Evolutionary conservation across 768 basidiomycete genomes (phyloP), one percentile per base, ranked within the genome.

Genomic region (Lactifluus rugatus): DNA sequence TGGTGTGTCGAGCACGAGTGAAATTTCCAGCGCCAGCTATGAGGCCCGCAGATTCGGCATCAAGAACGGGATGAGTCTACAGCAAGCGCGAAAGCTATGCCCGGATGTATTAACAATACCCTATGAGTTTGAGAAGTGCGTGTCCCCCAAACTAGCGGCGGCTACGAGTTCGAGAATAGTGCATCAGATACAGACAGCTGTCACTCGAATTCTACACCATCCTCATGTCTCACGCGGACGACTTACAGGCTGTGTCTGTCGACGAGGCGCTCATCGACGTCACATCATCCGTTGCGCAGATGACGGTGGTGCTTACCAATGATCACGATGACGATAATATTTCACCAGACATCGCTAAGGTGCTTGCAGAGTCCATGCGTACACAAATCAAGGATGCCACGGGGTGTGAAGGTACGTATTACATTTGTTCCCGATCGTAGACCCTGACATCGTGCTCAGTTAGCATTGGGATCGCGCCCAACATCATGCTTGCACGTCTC

Each of bases 191-290:
- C 72, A 93, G 89, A 67, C 74, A 86, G 54, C 75, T 85, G 54
- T 93, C 95, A 0, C 71, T 93, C 51, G 78, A 85, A 37, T 97
- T 98, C 69, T 98, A 99, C 70, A 92, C 89, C 5, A 87, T 96
- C 54, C 77, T 98, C 32, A 89, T 97, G 84, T 74, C 79, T 0
- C 83, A 88, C 66, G 90, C 92, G 23, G 91, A 96, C 65, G 91
- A 93, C 64, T 75, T 98, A 2, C 86, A 97, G 72, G 93, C 94
- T 2, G 94, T 97, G 16, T 95, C 93, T 2, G 89, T 98, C 5
- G 96, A 99, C 60, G 96, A 99, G 69, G 95, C 93, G 0, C 78
- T 97, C 23, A 83, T 98, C 59, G 94, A 97, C 57, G 90, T 94
- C 16, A 85, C 89, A 0, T 77, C 72, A 4, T 74, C 77, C 0